Conservation (phyloP, 257 asterid genomes). For the Capsicum pubescens region DNA sequence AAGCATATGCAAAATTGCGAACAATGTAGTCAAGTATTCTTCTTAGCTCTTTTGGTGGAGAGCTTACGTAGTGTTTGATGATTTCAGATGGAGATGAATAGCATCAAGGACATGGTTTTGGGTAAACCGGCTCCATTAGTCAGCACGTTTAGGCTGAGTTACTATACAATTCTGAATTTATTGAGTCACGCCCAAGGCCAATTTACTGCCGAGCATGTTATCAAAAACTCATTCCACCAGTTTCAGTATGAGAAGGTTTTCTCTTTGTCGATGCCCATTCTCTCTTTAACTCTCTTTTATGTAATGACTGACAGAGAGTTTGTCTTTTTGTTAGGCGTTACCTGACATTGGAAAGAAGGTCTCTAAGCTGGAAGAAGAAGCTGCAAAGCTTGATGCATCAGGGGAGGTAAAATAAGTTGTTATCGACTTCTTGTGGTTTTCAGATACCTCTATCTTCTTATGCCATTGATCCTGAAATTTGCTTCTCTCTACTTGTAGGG, state of each 20-base stretch:
- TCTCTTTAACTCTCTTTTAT: constrained; percentile 24
- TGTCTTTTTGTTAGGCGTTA: constrained; percentile 62
- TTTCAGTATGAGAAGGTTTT: constrained; percentile 94
- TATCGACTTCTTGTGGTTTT: constrained; percentile 26
- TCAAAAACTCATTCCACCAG: constrained; percentile 90
- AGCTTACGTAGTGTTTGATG: constrained; percentile 16
- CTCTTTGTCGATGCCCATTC: constrained; percentile 9
- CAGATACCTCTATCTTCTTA: constrained; percentile 24
- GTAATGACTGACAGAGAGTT: constrained; percentile 35
- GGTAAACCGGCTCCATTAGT: constrained; percentile 98
- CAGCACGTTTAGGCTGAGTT: constrained; percentile 97
- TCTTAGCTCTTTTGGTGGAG: neutral
- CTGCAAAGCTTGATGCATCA: constrained; percentile 84
- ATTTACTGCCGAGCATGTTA: constrained; percentile 97
- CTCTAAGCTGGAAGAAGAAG: constrained; percentile 87
- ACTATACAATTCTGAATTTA: constrained; percentile 88
- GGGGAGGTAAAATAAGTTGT: constrained; percentile 69
- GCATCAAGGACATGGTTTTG: constrained; percentile 93
- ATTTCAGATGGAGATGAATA: constrained; percentile 92
- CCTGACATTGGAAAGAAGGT: constrained; percentile 89
- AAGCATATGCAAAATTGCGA: neutral
- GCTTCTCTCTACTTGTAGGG: constrained; percentile 54
- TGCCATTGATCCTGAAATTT: constrained; percentile 24
- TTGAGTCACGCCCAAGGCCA: constrained; percentile 99
- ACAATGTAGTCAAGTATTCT: constrained; percentile 9